Base-by-base conservation (phyloP, 164 flowering plant genomes). In the Chloranthus sessilifolius region DNA sequence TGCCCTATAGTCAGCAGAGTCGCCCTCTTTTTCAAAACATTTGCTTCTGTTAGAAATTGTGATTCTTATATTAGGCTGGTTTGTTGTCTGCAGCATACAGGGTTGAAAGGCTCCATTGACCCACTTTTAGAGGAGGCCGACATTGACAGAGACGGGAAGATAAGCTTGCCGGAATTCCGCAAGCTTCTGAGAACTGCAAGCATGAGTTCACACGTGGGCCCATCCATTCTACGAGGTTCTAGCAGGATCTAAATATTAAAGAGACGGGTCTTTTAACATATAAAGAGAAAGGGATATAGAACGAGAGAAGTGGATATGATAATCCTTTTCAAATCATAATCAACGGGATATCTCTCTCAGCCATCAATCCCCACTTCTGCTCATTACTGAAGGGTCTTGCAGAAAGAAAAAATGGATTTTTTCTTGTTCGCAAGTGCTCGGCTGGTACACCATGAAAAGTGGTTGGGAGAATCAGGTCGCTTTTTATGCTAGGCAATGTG, bases 51-150 rank as follows among this genome's bases (percentile, higher is more conserved):
- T n/a, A n/a, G n/a, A n/a, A n/a, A n/a, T n/a, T n/a, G n/a, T n/a
- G n/a, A n/a, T n/a, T n/a, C n/a, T n/a, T n/a, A n/a, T n/a, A n/a
- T n/a, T n/a, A n/a, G n/a, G n/a, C n/a, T n/a, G n/a, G n/a, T 56
- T 36, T 61, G 23, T 47, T 26, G 1, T 21, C 17, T 55, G 57
- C 65, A 92, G 99, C 97, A 92, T 54, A 79, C 94, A 2, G 88
- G 99, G 21, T 59, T 92, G 55, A 83, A 55, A 75, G 95, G 98
- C 23, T 92, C 96, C 29, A 75, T 92, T 26, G 80, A 85, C 38
- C 95, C 96, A 39, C 80, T 92, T 39, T 83, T 92, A 8, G 97
- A 88, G 64, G 99, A 92, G 70, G 97, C 99, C 17, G 97, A 92
- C 55, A 75, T 92, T 16, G 96, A 92, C 74, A 82, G 79, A 69